phyloP scores from a whole-genome alignment of 2,329 filamentous ascomycete species.

The Bipolaris gigantea region DNA sequence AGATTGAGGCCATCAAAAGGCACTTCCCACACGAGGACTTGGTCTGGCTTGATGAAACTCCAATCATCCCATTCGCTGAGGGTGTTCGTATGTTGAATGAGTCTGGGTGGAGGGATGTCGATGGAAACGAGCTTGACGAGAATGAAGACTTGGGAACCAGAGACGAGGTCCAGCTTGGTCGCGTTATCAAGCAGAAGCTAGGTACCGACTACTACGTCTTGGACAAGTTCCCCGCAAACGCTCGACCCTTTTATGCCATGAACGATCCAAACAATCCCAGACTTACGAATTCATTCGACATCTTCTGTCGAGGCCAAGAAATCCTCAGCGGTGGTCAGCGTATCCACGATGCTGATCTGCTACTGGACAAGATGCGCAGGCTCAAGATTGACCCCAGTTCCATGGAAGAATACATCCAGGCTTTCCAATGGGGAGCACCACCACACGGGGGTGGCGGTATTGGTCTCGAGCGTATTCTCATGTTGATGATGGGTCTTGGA shows the following conservation, averaged over 20 bases:
- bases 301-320: constrained; percentile 90
- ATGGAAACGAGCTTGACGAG: constrained; percentile 69
- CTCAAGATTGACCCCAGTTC: constrained; percentile 75
- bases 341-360: constrained; percentile 76
- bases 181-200: constrained; percentile 83
- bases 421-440: constrained; percentile 84
- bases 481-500: constrained; percentile 81
- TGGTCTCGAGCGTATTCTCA: constrained; percentile 84
- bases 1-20: constrained; percentile 77
- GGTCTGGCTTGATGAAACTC: constrained; percentile 83
- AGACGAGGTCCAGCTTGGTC: constrained; percentile 83
- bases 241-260: constrained; percentile 90
- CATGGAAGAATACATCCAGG: constrained; percentile 89
- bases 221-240: constrained; percentile 85
- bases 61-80: constrained; percentile 76
- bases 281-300: constrained; percentile 91
- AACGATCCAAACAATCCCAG: constrained; percentile 71
- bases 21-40: constrained; percentile 87
- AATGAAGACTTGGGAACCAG: constrained; percentile 82
- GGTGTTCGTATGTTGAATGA: constrained; percentile 79
- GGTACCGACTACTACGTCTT: constrained; percentile 90
- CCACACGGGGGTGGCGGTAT: constrained; percentile 90
- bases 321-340: constrained; percentile 91
- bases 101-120: constrained; percentile 74
- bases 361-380: constrained; percentile 76